Base-by-base conservation (phyloP, 2,329 filamentous ascomycete genomes). In the Neoascochyta sp. region DNA sequence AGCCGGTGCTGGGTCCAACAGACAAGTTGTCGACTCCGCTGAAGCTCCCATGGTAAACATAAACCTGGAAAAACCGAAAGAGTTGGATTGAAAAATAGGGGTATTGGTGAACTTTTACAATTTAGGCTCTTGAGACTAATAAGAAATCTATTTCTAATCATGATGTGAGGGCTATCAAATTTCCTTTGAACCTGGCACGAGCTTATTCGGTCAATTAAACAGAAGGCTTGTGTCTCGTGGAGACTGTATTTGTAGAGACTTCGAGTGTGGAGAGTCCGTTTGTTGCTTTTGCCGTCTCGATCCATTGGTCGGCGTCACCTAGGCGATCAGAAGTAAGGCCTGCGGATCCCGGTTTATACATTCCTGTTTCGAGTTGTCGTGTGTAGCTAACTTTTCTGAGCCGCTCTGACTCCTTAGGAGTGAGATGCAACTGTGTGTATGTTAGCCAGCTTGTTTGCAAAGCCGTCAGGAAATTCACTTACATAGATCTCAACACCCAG, bases 41-140 rank as follows among this genome's bases (percentile, higher is more conserved):
- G 33, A 73, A 81, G 47, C 54, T 86, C 20, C 81, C 81, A 18
- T 83, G 78, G 81, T 84, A 52, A 41, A 33, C 7, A 25, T n/a
- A n/a, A n/a, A n/a, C n/a, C n/a, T n/a, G n/a, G n/a, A n/a, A n/a
- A n/a, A n/a, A n/a, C n/a, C n/a, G n/a, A n/a, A 14, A 16, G 10
- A 15, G n/a, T 13, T 25, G 3, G 14, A 10, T 7, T 10, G 9
- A 7, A 3, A n/a, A 16, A n/a, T n/a, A n/a, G n/a, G n/a, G n/a
- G n/a, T n/a, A n/a, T n/a, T n/a, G n/a, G n/a, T n/a, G n/a, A n/a
- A n/a, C n/a, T n/a, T n/a, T n/a, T n/a, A n/a, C n/a, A n/a, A n/a
- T n/a, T n/a, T n/a, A n/a, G n/a, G n/a, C n/a, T n/a, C n/a, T n/a
- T n/a, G n/a, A n/a, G n/a, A n/a, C n/a, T n/a, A n/a, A n/a, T n/a